phyloP scores from a whole-genome alignment of 805 yeast genomes.

The Metschnikowia drakensbergensis region DNA sequence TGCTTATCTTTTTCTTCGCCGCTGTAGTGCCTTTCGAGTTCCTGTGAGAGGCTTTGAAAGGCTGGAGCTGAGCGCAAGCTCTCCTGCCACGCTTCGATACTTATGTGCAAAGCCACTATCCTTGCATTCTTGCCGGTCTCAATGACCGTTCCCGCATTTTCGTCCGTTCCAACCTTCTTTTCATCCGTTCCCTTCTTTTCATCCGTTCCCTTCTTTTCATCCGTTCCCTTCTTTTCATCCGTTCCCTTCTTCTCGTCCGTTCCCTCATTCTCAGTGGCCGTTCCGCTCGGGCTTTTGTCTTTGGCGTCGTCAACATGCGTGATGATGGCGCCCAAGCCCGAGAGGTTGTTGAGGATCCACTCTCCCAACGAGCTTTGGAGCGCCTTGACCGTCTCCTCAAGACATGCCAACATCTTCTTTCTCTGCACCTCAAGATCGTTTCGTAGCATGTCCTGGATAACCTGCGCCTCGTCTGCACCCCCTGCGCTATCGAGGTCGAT shows the following conservation, averaged over 20 bases:
- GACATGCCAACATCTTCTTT: conserved; percentile 9
- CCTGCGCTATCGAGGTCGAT: conserved; percentile 18
- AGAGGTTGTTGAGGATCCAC: conserved; percentile 15
- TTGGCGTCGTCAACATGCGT: neutral
- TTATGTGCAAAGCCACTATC: neutral
- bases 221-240: neutral
- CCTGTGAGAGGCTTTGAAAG: neutral
- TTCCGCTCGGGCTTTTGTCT: too few relatives aligned
- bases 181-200: neutral
- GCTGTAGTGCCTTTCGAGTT: neutral
- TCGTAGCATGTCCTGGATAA: conserved; percentile 28
- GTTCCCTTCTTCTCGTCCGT: neutral
- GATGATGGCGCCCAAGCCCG: neutral
- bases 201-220: neutral
- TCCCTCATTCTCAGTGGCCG: too few relatives aligned
- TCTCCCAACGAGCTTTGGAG: conserved; percentile 13
- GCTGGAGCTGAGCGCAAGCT: conserved; percentile 3
- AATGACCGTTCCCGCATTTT: neutral
- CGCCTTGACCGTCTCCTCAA: conserved; percentile 14
- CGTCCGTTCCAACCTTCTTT: neutral
- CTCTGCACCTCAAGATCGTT: conserved; percentile 20
- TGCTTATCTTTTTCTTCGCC: neutral
- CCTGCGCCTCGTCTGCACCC: conserved; percentile 22
- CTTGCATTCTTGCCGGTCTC: neutral
- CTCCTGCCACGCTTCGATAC: conserved; percentile 2